phyloP scores from a whole-genome alignment of 441 rosid species.

The Pelargonium myrrhifolium region DNA sequence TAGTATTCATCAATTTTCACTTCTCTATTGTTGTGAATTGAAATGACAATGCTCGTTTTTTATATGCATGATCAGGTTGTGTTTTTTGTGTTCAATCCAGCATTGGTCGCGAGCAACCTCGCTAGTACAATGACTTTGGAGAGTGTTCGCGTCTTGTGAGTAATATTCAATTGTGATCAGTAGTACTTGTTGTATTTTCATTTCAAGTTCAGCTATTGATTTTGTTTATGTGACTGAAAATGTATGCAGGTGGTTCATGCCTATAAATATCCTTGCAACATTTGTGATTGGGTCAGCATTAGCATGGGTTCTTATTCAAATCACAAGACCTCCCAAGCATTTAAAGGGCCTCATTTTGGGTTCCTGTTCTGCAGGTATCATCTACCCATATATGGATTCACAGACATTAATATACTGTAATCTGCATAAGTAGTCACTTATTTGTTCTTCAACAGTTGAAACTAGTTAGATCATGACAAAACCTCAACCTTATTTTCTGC shows the following conservation, averaged over 20 bases:
- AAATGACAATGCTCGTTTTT: background rate
- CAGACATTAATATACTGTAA: no score
- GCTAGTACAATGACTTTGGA: slow-evolving; percentile 41
- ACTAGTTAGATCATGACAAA: no score
- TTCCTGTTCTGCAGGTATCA: slow-evolving; percentile 86
- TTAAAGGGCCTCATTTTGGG: slow-evolving; percentile 63
- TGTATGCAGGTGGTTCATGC: slow-evolving; percentile 81
- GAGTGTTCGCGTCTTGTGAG: slow-evolving; percentile 34
- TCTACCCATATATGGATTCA: no score
- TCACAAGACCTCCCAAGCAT: slow-evolving; percentile 55
- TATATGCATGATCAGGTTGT: slow-evolving; percentile 29
- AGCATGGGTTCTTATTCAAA: slow-evolving; percentile 65
- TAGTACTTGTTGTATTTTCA: no score
- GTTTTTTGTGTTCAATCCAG: slow-evolving; percentile 50
- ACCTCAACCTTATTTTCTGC: no score
- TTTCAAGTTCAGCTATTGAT: no score
- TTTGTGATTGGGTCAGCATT: slow-evolving; percentile 57
- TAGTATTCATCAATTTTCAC: background rate
- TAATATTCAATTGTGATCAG: no score
- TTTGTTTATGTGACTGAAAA: background rate
- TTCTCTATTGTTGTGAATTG: background rate
- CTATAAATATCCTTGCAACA: slow-evolving; percentile 61
- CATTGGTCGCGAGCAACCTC: slow-evolving; percentile 40
- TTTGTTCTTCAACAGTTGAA: no score
- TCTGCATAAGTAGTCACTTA: no score